Conservation (phyloP, 2,329 filamentous ascomycete species). For the Fusarium phyllophilum region DNA sequence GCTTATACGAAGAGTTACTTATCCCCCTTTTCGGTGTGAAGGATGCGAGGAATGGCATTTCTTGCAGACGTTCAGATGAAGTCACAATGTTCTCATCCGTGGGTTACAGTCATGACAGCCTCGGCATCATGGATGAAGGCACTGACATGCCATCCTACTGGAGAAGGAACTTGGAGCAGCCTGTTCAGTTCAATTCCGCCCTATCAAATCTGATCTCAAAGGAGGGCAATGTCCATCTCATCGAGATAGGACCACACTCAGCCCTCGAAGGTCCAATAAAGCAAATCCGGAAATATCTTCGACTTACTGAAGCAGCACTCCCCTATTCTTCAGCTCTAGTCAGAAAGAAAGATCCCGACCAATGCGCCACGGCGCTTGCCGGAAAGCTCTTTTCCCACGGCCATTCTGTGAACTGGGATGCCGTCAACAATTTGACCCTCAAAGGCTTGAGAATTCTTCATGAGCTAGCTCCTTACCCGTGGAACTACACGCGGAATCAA, state of each 20-base stretch:
- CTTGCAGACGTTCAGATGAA: accelerated
- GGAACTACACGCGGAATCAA: not conserved
- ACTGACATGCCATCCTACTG: not conserved
- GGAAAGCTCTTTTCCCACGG: not conserved
- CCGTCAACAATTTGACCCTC: not conserved
- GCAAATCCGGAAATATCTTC: not conserved
- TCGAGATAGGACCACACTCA: not conserved
- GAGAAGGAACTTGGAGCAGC: not conserved
- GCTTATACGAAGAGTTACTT: not conserved
- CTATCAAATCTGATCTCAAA: not conserved
- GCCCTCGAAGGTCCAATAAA: not conserved
- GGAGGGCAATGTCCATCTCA: not conserved
- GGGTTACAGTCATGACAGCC: not conserved
- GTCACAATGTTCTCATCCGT: not conserved
- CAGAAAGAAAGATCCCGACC: not conserved
- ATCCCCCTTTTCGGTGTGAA: accelerated
- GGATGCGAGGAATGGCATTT: accelerated
- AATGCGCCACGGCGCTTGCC: not conserved
- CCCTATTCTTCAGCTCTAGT: not conserved
- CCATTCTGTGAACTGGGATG: not conserved
- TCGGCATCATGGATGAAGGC: accelerated
- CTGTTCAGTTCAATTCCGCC: not conserved
- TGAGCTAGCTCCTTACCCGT: not conserved
- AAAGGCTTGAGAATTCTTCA: not conserved
- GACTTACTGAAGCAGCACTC: not conserved